Conservation (phyloP, 1,139 yeast genomes). For the Blastobotrys elegans region DNA sequence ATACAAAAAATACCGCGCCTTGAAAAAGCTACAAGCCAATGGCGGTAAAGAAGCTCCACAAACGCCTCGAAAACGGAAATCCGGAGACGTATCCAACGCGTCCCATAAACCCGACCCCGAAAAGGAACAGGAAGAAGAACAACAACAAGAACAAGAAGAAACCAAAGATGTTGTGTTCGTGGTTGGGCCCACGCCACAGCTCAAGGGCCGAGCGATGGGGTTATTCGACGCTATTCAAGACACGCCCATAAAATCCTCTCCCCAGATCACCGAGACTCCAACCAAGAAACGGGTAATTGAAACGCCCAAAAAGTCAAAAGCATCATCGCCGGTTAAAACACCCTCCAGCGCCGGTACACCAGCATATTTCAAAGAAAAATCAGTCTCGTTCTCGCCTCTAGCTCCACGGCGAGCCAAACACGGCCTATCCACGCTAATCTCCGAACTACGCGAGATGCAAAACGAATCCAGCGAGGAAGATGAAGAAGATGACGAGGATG, state of each 20-base stretch:
- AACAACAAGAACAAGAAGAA: slow-evolving; percentile 4
- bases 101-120: neutral
- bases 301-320: slow-evolving; percentile 6
- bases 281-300: slow-evolving; percentile 1
- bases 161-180: slow-evolving; percentile 27
- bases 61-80: neutral
- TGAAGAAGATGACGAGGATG: slow-evolving; percentile 17
- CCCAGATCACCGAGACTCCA: neutral
- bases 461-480: slow-evolving; percentile 18
- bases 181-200: slow-evolving; percentile 74
- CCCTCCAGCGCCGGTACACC: slow-evolving; percentile 2
- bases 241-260: slow-evolving; percentile 2
- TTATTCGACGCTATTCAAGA: slow-evolving; percentile 44
- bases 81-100: slow-evolving; percentile 1
- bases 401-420: slow-evolving; percentile 10
- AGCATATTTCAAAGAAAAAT: slow-evolving; percentile 1
- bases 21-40: neutral
- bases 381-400: slow-evolving; percentile 5
- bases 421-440: slow-evolving; percentile 17
- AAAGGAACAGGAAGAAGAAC: slow-evolving; percentile 3
- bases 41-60: neutral
- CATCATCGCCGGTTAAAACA: slow-evolving; percentile 1
- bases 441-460: slow-evolving; percentile 14
- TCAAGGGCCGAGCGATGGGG: slow-evolving; percentile 63
- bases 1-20: slow-evolving; percentile 35